Percentiles rank a stretch among this genome's conserved stretches.
Conservation (phyloP, 1,139 yeast species). For the Sugiyamaella castrensis region DNA sequence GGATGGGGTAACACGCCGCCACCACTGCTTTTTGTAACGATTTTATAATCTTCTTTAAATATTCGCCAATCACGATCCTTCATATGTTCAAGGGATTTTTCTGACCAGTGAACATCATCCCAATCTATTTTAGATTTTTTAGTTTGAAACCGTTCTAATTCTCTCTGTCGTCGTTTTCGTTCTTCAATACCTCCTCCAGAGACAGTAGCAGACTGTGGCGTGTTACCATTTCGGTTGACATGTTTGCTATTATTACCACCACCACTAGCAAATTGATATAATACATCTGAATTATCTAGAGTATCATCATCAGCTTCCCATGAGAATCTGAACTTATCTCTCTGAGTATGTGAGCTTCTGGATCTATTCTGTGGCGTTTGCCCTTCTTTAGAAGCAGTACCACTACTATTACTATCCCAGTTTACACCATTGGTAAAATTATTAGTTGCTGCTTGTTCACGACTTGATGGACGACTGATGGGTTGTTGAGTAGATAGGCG, state of each 20-base stretch:
- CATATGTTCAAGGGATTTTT: conserved; percentile 65
- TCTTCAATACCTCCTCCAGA: conserved; percentile 36
- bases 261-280: conserved; percentile 29
- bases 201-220: background rate
- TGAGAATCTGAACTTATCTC: conserved; percentile 55
- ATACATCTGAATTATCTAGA: conserved; percentile 43
- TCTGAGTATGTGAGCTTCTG: conserved; percentile 14
- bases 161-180: conserved; percentile 21
- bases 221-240: background rate
- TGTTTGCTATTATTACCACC: conserved; percentile 1
- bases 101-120: conserved; percentile 61
- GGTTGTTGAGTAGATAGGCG: background rate
- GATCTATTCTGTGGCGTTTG: conserved; percentile 3
- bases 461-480: background rate
- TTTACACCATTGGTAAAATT: background rate
- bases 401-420: background rate
- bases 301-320: conserved; percentile 76
- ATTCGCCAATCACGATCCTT: conserved; percentile 85
- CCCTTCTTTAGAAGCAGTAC: conserved; percentile 5
- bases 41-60: conserved; percentile 72
- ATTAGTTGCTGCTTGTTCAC: background rate
- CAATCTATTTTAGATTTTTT: conserved; percentile 21
- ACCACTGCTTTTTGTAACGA: conserved; percentile 47
- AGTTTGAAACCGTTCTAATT: conserved; percentile 22
- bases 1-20: conserved; percentile 50